Evolutionary conservation across 148 eudicot genomes (phyloP), one percentile per base, ranked within the genome.

Genomic region (Chenopodium album): DNA sequence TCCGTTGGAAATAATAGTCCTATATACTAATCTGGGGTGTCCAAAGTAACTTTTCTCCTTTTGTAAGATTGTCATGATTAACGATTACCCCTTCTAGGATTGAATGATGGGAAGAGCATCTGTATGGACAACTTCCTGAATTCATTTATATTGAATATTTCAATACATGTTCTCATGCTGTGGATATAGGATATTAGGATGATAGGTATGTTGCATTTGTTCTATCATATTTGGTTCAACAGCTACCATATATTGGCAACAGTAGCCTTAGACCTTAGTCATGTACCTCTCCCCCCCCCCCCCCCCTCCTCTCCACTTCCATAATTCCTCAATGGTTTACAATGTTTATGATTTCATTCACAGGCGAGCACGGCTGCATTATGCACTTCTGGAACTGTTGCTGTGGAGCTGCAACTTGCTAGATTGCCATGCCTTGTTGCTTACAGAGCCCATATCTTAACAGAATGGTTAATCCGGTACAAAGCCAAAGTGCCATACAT

Each of bases 371-470:
- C 76, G 41, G 92, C 88, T 78, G 99, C 99, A 54, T 82, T 94
- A 68, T 96, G 98, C 80, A 90, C 97, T 31, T 96, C 99, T 44
- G 99, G 99, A 82, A 96, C 97, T 44, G 97, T 89, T 70, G 95
- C 97, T 44, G 81, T 96, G 87, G 98, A 96, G 86, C 73, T 94
- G 89, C 98, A 92, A 85, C 93, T 94, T 67, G 94, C 99, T n/a
- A 90, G 88, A 79, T 85, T 92, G 73, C 98, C 98, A 75, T 96
- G 92, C 81, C 89, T 91, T 76, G 95, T 96, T 82, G 95, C 98
- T 41, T 96, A 94, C 84, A 86, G 95, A 86, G 99, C 99, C 73
- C 97, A 94, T 89, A 70, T 94, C 82, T 84, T 94, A 50, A 96
- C 98, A 1, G 98, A 96, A 86, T 91, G 92, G 93, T 64, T 92